phyloP scores from a whole-genome alignment of 257 asterid genomes.

The Capsicum baccatum region DNA sequence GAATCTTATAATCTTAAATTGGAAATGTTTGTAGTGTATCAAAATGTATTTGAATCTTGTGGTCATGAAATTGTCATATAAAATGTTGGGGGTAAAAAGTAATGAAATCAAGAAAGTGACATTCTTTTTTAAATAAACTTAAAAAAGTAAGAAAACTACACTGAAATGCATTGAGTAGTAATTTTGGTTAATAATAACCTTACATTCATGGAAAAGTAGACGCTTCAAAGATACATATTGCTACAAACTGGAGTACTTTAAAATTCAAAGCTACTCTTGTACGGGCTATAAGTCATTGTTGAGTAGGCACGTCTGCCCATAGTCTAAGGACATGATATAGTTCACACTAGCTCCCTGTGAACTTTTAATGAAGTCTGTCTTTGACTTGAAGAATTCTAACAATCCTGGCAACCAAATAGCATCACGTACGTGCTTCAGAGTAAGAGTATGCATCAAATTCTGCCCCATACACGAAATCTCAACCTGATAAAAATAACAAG shows the following conservation, averaged over 20 bases:
- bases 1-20: too few species aligned
- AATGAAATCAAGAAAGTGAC: too few species aligned
- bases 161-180: too few species aligned
- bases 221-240: background rate
- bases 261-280: background rate
- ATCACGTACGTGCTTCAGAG: slow-evolving; percentile 34
- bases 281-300: background rate
- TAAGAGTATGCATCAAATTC: slow-evolving; percentile 27
- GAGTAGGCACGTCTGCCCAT: slow-evolving; percentile 14
- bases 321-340: slow-evolving; percentile 36
- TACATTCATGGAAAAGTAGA: background rate
- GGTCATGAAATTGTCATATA: too few species aligned
- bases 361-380: background rate
- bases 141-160: too few species aligned
- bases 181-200: too few species aligned
- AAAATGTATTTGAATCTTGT: too few species aligned
- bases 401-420: slow-evolving; percentile 38
- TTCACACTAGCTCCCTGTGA: background rate
- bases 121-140: too few species aligned
- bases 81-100: too few species aligned
- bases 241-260: background rate
- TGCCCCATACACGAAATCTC: slow-evolving; percentile 43
- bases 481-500: slow-evolving; percentile 21
- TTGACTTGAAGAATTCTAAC: slow-evolving; percentile 13
- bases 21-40: too few species aligned